Evolutionary conservation across 1,139 yeast genomes (phyloP).

Genomic region (Sugiyamaella pinicola): DNA sequence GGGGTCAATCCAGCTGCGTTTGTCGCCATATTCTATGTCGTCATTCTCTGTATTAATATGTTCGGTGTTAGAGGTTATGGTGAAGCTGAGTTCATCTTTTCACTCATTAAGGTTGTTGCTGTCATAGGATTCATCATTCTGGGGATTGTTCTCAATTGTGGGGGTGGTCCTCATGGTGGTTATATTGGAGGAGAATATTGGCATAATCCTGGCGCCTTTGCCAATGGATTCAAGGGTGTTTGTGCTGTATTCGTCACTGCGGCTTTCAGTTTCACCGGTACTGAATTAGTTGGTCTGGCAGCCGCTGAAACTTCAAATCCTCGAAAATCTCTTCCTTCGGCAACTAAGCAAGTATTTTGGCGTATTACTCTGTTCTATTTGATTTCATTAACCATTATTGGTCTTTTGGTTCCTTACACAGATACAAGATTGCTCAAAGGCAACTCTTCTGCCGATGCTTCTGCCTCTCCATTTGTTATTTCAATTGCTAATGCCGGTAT

Average conservation of each 20-base stretch:
- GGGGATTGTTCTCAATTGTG: slow-evolving; percentile 62
- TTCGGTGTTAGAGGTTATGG: slow-evolving; percentile 74
- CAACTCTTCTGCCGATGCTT: slow-evolving; percentile 51
- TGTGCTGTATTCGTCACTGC: slow-evolving; percentile 69
- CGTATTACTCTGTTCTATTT: slow-evolving; percentile 67
- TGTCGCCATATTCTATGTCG: slow-evolving; percentile 61
- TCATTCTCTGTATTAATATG: slow-evolving; percentile 57
- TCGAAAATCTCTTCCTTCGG: slow-evolving; percentile 63
- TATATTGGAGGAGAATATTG: slow-evolving; percentile 66
- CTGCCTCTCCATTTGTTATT: slow-evolving; percentile 75
- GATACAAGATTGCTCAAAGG: slow-evolving; percentile 48
- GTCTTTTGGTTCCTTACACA: slow-evolving; percentile 64
- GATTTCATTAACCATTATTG: slow-evolving; percentile 58
- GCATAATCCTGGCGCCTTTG: slow-evolving; percentile 65
- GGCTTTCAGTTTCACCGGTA: slow-evolving; percentile 85
- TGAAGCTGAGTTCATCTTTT: slow-evolving; percentile 66
- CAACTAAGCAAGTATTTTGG: slow-evolving; percentile 74
- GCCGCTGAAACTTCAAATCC: slow-evolving; percentile 85
- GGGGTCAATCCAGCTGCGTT: slow-evolving; percentile 65
- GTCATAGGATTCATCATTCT: slow-evolving; percentile 64
- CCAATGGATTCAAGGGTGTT: slow-evolving; percentile 76
- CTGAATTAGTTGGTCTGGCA: slow-evolving; percentile 79
- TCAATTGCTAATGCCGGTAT: slow-evolving; percentile 62
- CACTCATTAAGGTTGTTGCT: slow-evolving; percentile 59
- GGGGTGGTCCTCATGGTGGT: slow-evolving; percentile 66